Base-by-base conservation (phyloP, 768 basidiomycete species). In the Porpolomopsis calyptriformis region DNA sequence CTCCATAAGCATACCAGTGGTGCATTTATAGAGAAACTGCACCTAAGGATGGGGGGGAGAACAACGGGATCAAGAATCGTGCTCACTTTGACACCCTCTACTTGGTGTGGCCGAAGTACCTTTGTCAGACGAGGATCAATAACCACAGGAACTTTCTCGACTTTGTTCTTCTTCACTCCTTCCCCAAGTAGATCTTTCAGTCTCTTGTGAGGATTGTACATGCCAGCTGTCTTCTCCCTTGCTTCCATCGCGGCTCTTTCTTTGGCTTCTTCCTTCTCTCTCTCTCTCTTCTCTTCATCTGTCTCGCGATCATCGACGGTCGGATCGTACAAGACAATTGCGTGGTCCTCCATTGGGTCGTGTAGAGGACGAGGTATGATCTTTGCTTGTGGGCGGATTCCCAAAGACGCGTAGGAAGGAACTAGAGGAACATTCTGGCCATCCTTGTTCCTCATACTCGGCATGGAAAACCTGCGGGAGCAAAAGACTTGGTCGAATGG, bases 311-410 rank as follows among this genome's bases (percentile, higher is more conserved):
- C 84, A 58, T 99, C 92, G 39, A 94, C 80, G 0, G 96, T 98
- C 1, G 96, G 96, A 56, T 98, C 96, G 59, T 89, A 99, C 11
- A 97, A 66, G 2, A 99, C 94, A 49, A 99, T 96, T 1, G 94
- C 92, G 63, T 97, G 93, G 55, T 98, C 92, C 41, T 86, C 80
- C 87, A 99, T 93, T 1, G 93, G 96, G 60, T 99, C 91, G 55
- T 93, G 85, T n/a, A 97, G 68, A 4, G 96, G 96, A 18, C 93
- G 74, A 14, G 96, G 96, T 40, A 85, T 75, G 48, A 96, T 65
- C 53, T 77, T 85, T 0, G 82, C 72, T 47, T 78, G 81, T 0
- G 88, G 84, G 10, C 92, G 78, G 45, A 87, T 81, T 22, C 96
- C 96, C 4, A 99, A 78, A 9, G 91, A 80, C 2, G 73, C 70